Evolutionary conservation across 2,329 filamentous ascomycete genomes (phyloP).

Genomic region (Aspergillus fumigatiaffinis): DNA sequence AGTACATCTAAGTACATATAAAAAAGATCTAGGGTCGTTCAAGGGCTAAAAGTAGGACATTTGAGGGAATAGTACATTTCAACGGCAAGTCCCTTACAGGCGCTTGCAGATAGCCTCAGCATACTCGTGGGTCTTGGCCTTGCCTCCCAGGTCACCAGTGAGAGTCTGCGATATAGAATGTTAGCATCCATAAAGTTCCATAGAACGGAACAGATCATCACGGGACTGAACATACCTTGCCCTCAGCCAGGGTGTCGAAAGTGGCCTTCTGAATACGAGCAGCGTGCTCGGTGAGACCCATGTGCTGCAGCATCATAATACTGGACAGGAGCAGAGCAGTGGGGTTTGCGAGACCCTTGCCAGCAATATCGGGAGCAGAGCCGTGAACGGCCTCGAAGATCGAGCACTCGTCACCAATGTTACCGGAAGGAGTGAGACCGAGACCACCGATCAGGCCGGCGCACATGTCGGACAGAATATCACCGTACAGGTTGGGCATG

Average conservation of each 20-base stretch:
- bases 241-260: constrained; percentile 91
- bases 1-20: constrained; percentile 33
- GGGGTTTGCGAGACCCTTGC: constrained; percentile 94
- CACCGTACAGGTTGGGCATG: constrained; percentile 96
- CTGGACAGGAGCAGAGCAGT: constrained; percentile 91
- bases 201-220: not conserved
- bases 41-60: constrained; percentile 30
- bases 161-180: constrained; percentile 51
- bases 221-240: constrained; percentile 59
- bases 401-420: constrained; percentile 98
- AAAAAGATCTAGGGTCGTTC: constrained; percentile 37
- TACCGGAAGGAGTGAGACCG: constrained; percentile 93
- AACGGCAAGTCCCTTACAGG: constrained; percentile 39
- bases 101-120: constrained; percentile 81
- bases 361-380: constrained; percentile 92
- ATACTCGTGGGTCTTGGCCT: constrained; percentile 93
- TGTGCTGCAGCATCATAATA: constrained; percentile 99
- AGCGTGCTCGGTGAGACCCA: constrained; percentile 83
- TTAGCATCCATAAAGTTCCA: constrained; percentile 7
- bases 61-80: constrained; percentile 35
- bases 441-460: constrained; percentile 97
- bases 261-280: constrained; percentile 87
- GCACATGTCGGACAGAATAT: constrained; percentile 99
- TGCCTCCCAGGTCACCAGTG: constrained; percentile 94
- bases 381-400: constrained; percentile 99